These are phyloP conservation scores for Cephalotrichum gorgonifer DNA, from an alignment of 2,329 filamentous ascomycete genomes.

Conservation along the genomic window DNA sequence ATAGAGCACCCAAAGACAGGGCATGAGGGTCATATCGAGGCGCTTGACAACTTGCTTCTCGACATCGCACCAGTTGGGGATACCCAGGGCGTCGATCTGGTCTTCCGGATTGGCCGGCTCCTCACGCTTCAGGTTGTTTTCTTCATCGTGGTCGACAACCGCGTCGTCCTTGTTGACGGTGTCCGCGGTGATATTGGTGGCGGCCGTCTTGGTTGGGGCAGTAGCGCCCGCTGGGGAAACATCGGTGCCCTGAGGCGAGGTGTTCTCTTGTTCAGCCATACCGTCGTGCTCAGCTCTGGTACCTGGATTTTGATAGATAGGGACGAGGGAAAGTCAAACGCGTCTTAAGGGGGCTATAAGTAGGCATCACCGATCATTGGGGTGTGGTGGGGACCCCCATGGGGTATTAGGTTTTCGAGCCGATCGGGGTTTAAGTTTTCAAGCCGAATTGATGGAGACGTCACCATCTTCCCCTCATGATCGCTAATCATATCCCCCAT, in stretches of 20 bases:
- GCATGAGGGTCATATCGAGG: slow-evolving; percentile 12
- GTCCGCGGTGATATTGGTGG: background rate
- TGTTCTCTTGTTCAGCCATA: background rate
- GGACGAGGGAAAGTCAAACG: background rate
- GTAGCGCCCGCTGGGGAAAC: too few relatives aligned
- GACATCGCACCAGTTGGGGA: slow-evolving; percentile 11
- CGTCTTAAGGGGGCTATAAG: background rate
- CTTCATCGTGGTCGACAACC: background rate
- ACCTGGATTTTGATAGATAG: background rate
- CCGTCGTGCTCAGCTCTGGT: background rate
- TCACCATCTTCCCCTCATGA: background rate
- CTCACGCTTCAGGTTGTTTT: background rate
- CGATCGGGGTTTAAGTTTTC: too few relatives aligned
- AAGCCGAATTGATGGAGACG: background rate
- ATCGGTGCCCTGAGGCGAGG: background rate
- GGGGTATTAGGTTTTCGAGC: background rate
- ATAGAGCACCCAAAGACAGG: slow-evolving; percentile 12
- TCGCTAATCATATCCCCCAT: too few relatives aligned
- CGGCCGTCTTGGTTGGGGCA: background rate
- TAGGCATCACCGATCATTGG: background rate
- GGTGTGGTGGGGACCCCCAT: background rate
- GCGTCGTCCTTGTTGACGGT: background rate
- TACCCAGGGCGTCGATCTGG: slow-evolving; percentile 12
- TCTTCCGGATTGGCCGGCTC: slow-evolving; percentile 8
- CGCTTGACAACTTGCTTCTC: slow-evolving; percentile 12